Conservation (phyloP, 371 early-diverging fungal genomes). For the Smittium mucronatum region DNA sequence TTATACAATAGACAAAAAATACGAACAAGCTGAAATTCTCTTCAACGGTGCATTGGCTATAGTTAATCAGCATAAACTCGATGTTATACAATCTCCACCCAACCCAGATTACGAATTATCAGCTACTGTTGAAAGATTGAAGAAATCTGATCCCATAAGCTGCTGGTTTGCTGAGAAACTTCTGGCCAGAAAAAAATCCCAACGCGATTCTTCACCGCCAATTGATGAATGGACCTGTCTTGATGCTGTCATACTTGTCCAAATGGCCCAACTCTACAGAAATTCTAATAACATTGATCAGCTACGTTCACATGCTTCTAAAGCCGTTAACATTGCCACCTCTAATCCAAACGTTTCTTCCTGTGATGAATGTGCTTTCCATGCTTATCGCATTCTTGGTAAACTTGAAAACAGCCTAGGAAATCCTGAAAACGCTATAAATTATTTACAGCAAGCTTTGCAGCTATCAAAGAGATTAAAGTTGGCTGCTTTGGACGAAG, state of each 20-base stretch:
- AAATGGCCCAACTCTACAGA: not conserved
- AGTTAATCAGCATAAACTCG: not conserved
- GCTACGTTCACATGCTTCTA: not conserved
- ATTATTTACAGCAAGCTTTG: not conserved
- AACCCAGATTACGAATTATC: not conserved
- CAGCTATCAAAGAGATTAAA: not conserved
- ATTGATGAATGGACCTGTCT: not conserved
- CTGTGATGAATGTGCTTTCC: not conserved
- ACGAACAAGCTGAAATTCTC: not conserved
- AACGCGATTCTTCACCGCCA: not conserved
- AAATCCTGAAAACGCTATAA: not conserved
- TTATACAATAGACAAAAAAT: not conserved
- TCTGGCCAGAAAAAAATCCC: not conserved
- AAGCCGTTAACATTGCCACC: not conserved
- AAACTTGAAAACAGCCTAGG: not conserved
- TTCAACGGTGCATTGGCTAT: not conserved
- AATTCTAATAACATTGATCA: not conserved
- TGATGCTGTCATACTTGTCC: not conserved
- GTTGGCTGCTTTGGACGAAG: not conserved
- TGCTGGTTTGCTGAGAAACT: not conserved
- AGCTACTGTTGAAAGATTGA: not conserved
- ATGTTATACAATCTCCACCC: not conserved
- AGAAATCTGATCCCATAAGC: not conserved
- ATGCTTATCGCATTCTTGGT: not conserved
- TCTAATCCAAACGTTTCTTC: not conserved